Conservation (phyloP, 2,329 filamentous ascomycete genomes). For the Tolypocladium nubicola region DNA sequence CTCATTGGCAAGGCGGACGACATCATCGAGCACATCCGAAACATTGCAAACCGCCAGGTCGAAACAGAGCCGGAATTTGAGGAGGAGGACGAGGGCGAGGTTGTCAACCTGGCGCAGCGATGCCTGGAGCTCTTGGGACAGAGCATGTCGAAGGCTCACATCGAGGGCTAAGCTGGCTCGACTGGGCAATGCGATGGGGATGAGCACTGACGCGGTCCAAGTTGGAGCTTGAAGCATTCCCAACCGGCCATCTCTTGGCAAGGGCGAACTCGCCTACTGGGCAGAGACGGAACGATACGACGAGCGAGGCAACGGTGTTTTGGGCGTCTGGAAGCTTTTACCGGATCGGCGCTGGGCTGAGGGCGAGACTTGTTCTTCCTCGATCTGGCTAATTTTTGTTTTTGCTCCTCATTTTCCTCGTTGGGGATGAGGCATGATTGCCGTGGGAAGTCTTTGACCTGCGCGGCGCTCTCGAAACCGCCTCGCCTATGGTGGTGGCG, state of each 20-base stretch:
- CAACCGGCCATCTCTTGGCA: neutral
- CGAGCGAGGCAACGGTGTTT: slow-evolving; percentile 15
- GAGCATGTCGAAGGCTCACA: slow-evolving; percentile 64
- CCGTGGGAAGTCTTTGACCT: neutral
- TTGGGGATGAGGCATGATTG: neutral
- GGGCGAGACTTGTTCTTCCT: slow-evolving; percentile 3
- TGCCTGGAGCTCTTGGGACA: slow-evolving; percentile 81
- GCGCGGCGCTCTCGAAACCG: neutral
- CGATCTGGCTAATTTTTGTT: slow-evolving; percentile 7
- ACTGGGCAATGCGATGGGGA: neutral
- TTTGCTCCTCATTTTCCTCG: slow-evolving; percentile 5
- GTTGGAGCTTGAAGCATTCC: neutral
- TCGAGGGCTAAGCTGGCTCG: slow-evolving; percentile 52
- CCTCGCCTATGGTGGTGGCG: neutral
- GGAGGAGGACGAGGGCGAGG: slow-evolving; percentile 86
- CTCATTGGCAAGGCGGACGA: slow-evolving; percentile 85
- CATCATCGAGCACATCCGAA: slow-evolving; percentile 83
- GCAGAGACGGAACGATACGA: neutral
- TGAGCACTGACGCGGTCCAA: neutral
- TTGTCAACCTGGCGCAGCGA: slow-evolving; percentile 80
- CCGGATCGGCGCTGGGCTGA: slow-evolving; percentile 13
- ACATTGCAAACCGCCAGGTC: slow-evolving; percentile 80
- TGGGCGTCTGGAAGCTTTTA: slow-evolving; percentile 16
- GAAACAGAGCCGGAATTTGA: slow-evolving; percentile 79
- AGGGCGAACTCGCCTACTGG: neutral